Evolutionary conservation across 2,329 filamentous ascomycete species (phyloP).

Genomic region (Coleophoma cylindrospora): DNA sequence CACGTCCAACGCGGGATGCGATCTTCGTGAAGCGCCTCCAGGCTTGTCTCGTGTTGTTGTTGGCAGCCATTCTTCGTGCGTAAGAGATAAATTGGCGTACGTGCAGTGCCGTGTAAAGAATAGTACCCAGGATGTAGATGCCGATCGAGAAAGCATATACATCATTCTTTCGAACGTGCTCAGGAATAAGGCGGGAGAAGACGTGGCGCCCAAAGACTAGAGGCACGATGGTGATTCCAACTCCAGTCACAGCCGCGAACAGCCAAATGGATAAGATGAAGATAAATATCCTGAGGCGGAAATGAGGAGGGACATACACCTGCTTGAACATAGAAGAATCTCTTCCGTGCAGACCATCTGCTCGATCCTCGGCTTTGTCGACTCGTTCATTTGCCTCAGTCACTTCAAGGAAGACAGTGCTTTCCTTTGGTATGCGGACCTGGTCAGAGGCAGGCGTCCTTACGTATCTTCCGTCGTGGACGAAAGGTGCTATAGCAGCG

Average conservation of each 20-base stretch:
- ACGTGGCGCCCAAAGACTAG: slow-evolving; percentile 78
- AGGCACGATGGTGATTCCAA: slow-evolving; percentile 80
- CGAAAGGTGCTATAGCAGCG: slow-evolving; percentile 40
- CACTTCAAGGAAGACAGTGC: slow-evolving; percentile 74
- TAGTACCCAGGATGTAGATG: slow-evolving; percentile 70
- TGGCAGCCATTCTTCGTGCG: slow-evolving; percentile 19
- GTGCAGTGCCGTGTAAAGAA: slow-evolving; percentile 58
- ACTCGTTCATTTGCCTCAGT: slow-evolving; percentile 59
- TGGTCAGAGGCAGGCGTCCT: slow-evolving; percentile 93
- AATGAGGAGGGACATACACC: slow-evolving; percentile 81
- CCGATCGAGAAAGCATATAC: slow-evolving; percentile 95
- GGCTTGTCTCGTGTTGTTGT: slow-evolving; percentile 20
- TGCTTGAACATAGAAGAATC: slow-evolving; percentile 45
- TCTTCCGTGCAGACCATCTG: slow-evolving; percentile 50
- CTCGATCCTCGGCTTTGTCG: slow-evolving; percentile 50
- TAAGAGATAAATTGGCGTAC: slow-evolving; percentile 30
- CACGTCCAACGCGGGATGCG: slow-evolving; percentile 25
- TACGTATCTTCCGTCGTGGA: slow-evolving; percentile 76
- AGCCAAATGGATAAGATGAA: slow-evolving; percentile 92
- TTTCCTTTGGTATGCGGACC: slow-evolving; percentile 85
- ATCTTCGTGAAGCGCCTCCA: slow-evolving; percentile 13
- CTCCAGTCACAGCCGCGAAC: slow-evolving; percentile 83
- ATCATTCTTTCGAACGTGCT: slow-evolving; percentile 76
- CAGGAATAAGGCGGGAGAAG: slow-evolving; percentile 68
- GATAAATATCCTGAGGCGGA: slow-evolving; percentile 71